These are phyloP conservation scores for Kappamyces sp. DNA, from an alignment of 192 early-diverging fungal genomes.

Conservation along the genomic window DNA sequence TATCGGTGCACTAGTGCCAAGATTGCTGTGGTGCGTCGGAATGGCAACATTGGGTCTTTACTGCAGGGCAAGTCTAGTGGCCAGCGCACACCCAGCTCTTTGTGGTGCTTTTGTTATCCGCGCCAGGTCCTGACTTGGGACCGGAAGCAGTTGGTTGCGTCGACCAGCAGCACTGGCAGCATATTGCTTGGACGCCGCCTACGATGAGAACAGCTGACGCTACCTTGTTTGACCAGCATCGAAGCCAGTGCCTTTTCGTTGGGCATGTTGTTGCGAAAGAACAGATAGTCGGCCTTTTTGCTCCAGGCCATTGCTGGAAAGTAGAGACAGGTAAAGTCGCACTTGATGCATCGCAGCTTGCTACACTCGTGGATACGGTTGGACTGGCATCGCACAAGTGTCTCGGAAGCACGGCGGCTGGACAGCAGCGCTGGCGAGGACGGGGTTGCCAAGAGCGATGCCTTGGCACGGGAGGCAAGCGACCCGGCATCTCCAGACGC, in stretches of 20 bases:
- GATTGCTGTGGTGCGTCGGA: too few species aligned
- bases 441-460: not conserved
- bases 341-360: constrained; percentile 8
- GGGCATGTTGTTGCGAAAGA: constrained; percentile 29
- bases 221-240: constrained; percentile 4
- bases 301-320: constrained; percentile 13
- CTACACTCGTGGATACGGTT: not conserved
- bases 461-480: not conserved
- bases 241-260: constrained; percentile 7
- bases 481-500: not conserved
- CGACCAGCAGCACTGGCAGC: constrained; percentile 14
- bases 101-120: not conserved
- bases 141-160: not conserved
- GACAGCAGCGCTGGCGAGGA: too few species aligned
- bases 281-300: constrained; percentile 24
- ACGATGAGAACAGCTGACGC: not conserved
- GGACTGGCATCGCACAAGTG: too few species aligned
- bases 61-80: not conserved
- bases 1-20: too few species aligned
- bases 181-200: not conserved
- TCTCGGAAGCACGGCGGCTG: too few species aligned
- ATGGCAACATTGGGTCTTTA: too few species aligned
- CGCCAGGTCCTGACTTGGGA: not conserved
- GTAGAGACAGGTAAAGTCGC: constrained; percentile 6
- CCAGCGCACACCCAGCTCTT: constrained; percentile 12